These are phyloP conservation scores for Hirsutella minnesotensis DNA, from an alignment of 2,329 filamentous ascomycete genomes.

Conservation along the genomic window DNA sequence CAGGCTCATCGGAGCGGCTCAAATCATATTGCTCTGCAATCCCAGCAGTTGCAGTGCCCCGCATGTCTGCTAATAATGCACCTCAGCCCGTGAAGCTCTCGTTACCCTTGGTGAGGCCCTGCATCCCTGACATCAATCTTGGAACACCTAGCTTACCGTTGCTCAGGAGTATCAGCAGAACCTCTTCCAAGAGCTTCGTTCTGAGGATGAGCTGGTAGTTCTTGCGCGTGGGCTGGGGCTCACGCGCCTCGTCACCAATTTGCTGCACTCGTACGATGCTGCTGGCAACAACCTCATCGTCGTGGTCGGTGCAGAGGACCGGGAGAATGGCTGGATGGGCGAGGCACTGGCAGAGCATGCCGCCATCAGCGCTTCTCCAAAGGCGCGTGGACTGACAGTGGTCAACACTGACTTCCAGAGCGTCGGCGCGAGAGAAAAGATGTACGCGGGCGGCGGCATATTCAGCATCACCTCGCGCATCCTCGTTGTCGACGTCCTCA, in stretches of 20 bases:
- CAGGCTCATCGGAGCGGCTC: too few relatives aligned
- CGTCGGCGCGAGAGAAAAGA: slow-evolving; percentile 76
- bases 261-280: slow-evolving; percentile 93
- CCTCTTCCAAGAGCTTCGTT: slow-evolving; percentile 79
- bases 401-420: slow-evolving; percentile 93
- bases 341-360: slow-evolving; percentile 93
- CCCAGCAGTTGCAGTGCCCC: slow-evolving; percentile 5
- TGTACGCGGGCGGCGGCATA: slow-evolving; percentile 81
- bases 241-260: slow-evolving; percentile 84
- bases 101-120: slow-evolving; percentile 38
- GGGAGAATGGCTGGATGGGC: slow-evolving; percentile 94
- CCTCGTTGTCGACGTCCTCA: slow-evolving; percentile 83
- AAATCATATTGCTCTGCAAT: neutral
- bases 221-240: slow-evolving; percentile 86
- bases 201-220: slow-evolving; percentile 87
- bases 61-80: slow-evolving; percentile 42
- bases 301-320: slow-evolving; percentile 77
- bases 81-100: slow-evolving; percentile 69
- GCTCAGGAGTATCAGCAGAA: slow-evolving; percentile 79
- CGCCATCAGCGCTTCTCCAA: slow-evolving; percentile 71
- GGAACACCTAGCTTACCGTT: neutral
- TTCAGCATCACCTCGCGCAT: slow-evolving; percentile 96
- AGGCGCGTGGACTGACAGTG: slow-evolving; percentile 73
- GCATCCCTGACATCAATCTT: neutral
- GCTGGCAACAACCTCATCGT: slow-evolving; percentile 88